Conservation (phyloP, 306 rosid genomes). For the Carpinus fangiana region DNA sequence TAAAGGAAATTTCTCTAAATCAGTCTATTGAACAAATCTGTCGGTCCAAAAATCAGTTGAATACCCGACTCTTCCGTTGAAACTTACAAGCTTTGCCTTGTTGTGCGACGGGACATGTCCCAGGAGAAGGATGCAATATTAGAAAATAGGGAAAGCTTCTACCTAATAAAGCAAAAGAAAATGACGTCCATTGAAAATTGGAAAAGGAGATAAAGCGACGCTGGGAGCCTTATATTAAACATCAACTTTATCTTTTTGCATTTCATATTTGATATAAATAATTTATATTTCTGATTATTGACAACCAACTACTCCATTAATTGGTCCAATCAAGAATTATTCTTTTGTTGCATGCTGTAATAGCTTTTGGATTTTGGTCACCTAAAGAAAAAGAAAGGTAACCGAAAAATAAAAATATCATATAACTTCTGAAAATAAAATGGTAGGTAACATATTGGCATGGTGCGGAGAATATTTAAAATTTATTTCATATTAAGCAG, state of each 20-base stretch:
- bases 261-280: not conserved
- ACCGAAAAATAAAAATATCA: not conserved
- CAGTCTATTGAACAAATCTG: no score
- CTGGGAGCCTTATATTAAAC: not conserved
- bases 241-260: conserved; percentile 1
- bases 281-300: no score
- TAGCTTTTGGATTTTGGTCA: no score
- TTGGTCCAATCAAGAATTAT: not conserved
- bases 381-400: not conserved
- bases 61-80: no score
- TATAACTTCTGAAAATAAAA: no score
- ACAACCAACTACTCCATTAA: not conserved
- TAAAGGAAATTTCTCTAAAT: no score
- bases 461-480: no score
- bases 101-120: not conserved
- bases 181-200: not conserved
- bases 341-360: not conserved
- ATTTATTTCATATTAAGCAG: no score
- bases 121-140: not conserved
- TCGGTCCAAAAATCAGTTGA: not conserved
- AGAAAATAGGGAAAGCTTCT: not conserved
- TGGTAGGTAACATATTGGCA: no score
- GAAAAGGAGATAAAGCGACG: not conserved
- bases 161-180: conserved; percentile 12
- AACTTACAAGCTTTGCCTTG: not conserved